Conservation (phyloP, 495 filamentous ascomycete genomes). For the Annulohypoxylon nitens region DNA sequence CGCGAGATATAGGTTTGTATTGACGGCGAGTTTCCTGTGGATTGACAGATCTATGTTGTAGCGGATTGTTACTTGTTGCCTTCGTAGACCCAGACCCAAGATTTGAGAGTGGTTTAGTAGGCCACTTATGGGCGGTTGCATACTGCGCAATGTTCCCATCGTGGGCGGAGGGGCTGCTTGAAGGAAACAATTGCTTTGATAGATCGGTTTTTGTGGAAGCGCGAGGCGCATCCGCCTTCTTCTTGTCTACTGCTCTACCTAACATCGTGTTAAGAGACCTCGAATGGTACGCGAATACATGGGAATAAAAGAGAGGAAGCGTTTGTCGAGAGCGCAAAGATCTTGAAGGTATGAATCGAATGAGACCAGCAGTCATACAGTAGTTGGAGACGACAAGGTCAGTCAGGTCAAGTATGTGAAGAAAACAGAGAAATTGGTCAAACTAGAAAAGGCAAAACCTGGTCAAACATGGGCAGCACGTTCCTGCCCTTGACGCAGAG, state of each 20-base stretch:
- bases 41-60: slow-evolving; percentile 40
- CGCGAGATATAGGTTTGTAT: slow-evolving; percentile 28
- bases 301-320: slow-evolving; percentile 14
- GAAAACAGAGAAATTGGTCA: background rate
- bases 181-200: slow-evolving; percentile 62
- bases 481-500: background rate
- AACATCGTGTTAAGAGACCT: slow-evolving; percentile 56
- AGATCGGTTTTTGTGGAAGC: slow-evolving; percentile 49
- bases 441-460: background rate
- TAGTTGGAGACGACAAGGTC: slow-evolving; percentile 15
- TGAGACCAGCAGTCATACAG: slow-evolving; percentile 49
- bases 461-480: slow-evolving; percentile 8
- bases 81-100: slow-evolving; percentile 38
- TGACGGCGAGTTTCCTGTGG: slow-evolving; percentile 29
- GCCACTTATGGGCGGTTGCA: slow-evolving; percentile 48
- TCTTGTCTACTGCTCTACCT: slow-evolving; percentile 51
- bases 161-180: slow-evolving; percentile 60
- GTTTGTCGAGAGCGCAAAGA: slow-evolving; percentile 38
- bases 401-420: background rate
- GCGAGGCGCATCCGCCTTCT: slow-evolving; percentile 45
- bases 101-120: slow-evolving; percentile 45
- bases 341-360: slow-evolving; percentile 43
- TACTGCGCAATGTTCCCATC: slow-evolving; percentile 52
- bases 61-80: slow-evolving; percentile 33
- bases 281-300: slow-evolving; percentile 33